Evolutionary conservation across 2,329 filamentous ascomycete genomes (phyloP), one percentile per base, ranked within the genome.

Genomic region (Diaporthe longicolla): DNA sequence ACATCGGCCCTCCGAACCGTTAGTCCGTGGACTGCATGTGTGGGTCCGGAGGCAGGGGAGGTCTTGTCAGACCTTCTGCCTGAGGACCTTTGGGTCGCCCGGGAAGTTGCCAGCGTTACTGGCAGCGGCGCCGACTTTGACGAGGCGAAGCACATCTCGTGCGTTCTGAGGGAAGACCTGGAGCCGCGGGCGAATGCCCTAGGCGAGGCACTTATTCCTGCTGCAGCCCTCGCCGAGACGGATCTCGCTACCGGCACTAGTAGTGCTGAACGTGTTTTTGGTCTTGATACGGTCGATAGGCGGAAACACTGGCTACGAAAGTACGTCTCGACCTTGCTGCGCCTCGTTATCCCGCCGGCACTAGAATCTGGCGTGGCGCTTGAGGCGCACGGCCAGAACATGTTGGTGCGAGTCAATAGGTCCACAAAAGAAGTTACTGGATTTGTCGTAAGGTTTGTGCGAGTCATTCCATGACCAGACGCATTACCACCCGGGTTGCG

Each of bases 341-440:
- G 63, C 15, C 63, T 68, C 15, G 35, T 40, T 0, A 68, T 68
- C 17, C 63, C 48, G 3, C 63, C 63, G 9, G 63, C 63, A 21
- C 21, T 68, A n/a, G 63, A 68, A n/a, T 68, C 45, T 0, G 63
- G 63, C 8, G 48, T 68, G 7, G 63, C 63, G n/a, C 63, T 68
- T 21, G 63, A 68, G n/a, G 63, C 63, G 15, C 63, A 68, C 29
- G 63, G 63, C n/a, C 63, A 68, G 32, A 68, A 68, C 48, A 68
- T 68, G 63, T 8, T 68, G 63, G 63, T 68, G 21, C 45, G 63
- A 15, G 63, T 68, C 1, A 68, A 68, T n/a, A 68, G 32, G 24
- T 68, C 63, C 63, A 68, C 63, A 29, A 68, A 54, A 45, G 32
- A 68, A 21, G 48, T 68, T 4, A 68, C 63, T 35, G 63, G 63